phyloP scores from a whole-genome alignment of 371 early-diverging fungal genomes.

The Rhizopus sp. region DNA sequence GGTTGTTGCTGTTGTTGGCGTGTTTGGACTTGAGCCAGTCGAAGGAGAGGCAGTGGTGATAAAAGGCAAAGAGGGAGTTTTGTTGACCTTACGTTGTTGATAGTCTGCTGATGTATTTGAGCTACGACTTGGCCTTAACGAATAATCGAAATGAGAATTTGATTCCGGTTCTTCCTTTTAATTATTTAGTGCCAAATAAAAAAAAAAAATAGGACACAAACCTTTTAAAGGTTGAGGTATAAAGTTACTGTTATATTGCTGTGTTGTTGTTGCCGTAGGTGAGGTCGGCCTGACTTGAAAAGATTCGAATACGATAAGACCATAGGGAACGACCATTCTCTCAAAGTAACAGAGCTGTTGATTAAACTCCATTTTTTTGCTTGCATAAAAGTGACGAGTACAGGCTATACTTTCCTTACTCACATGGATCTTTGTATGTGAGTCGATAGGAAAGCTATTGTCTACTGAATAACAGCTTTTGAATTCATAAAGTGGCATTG shows the following conservation, averaged over 20 bases:
- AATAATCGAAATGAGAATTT: not conserved
- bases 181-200: not conserved
- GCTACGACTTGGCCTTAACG: too few relatives aligned
- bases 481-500: slow-evolving; percentile 6
- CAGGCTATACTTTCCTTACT: slow-evolving; percentile 16
- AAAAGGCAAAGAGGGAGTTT: not conserved
- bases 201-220: not conserved
- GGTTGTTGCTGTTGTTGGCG: not conserved
- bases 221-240: not conserved
- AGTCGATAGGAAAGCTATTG: not conserved
- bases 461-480: slow-evolving; percentile 7
- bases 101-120: too few relatives aligned
- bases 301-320: slow-evolving; percentile 32
- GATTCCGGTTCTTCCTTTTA: slow-evolving; percentile 4
- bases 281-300: slow-evolving; percentile 20
- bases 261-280: not conserved
- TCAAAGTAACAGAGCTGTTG: slow-evolving; percentile 25
- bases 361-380: slow-evolving; percentile 15
- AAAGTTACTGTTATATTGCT: not conserved
- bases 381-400: slow-evolving; percentile 34
- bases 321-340: slow-evolving; percentile 38
- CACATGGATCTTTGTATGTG: slow-evolving; percentile 1
- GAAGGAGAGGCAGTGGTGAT: not conserved
- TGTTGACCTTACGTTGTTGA: too few relatives aligned
- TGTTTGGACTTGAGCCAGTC: too few relatives aligned